Evolutionary conservation across 768 basidiomycete species (phyloP).

Genomic region (Terana coerulea): DNA sequence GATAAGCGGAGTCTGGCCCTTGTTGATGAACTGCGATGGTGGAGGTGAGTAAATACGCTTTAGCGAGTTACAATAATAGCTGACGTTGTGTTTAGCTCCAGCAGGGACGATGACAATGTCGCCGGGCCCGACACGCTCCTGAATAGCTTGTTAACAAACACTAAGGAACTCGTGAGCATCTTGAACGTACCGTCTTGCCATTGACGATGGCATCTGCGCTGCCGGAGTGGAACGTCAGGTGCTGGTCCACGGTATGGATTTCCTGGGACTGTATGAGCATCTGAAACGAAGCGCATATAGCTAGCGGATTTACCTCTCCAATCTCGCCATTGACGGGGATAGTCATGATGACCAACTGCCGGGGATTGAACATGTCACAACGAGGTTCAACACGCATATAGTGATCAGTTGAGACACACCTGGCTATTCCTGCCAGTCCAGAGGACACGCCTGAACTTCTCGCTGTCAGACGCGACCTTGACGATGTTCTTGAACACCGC

Average conservation of each 20-base stretch:
- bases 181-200: slow-evolving; percentile 17
- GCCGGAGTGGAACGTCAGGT: slow-evolving; percentile 25
- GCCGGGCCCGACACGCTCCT: slow-evolving; percentile 20
- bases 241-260: slow-evolving; percentile 26
- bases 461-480: slow-evolving; percentile 22
- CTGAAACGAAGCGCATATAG: slow-evolving; percentile 3
- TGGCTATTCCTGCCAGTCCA: slow-evolving; percentile 27
- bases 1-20: slow-evolving; percentile 23
- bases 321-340: slow-evolving; percentile 26
- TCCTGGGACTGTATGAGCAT: slow-evolving; percentile 12
- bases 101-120: slow-evolving; percentile 26
- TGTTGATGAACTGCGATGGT: slow-evolving; percentile 23
- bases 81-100: slow-evolving; percentile 25
- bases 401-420: slow-evolving; percentile 7
- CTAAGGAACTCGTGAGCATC: not conserved
- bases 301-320: slow-evolving; percentile 24
- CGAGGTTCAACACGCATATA: not conserved
- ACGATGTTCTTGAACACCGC: slow-evolving; percentile 21
- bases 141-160: not conserved
- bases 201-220: slow-evolving; percentile 23
- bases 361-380: not conserved
- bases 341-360: slow-evolving; percentile 26
- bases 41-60: slow-evolving; percentile 4
- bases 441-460: slow-evolving; percentile 25
- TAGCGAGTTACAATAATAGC: not conserved